Conservation (phyloP, 805 yeast species). For the Candida endomychidarum region DNA sequence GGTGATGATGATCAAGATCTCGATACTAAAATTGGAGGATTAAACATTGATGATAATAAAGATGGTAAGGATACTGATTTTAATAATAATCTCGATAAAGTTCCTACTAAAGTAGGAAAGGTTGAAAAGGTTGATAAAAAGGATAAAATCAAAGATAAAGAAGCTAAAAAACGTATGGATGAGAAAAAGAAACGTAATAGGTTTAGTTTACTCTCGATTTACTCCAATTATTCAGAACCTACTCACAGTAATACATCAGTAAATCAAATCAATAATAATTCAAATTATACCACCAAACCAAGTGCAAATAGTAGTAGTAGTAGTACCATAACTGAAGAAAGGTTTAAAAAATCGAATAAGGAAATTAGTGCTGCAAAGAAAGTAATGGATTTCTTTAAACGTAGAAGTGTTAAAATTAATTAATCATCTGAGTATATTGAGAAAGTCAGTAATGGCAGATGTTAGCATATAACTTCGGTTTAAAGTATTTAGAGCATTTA, state of each 20-base stretch:
- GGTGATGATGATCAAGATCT: conserved; percentile 1
- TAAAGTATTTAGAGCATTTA: not conserved
- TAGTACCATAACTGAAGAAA: conserved; percentile 19
- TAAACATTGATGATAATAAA: not conserved
- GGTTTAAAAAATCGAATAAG: conserved; percentile 28
- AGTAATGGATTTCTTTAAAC: conserved; percentile 75
- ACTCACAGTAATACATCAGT: conserved; percentile 19
- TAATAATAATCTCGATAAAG: too few species aligned
- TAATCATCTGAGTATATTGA: conserved; percentile 10
- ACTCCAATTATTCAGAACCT: conserved; percentile 28
- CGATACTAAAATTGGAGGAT: not conserved
- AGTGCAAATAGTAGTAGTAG: conserved; percentile 7
- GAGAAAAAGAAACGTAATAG: conserved; percentile 39
- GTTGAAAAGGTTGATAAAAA: conserved; percentile 1
- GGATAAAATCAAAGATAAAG: conserved; percentile 8
- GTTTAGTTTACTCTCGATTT: conserved; percentile 45
- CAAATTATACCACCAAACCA: conserved; percentile 6
- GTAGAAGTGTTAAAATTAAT: conserved; percentile 47
- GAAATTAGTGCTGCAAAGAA: conserved; percentile 75
- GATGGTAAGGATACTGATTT: not conserved
- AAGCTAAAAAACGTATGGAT: conserved; percentile 22
- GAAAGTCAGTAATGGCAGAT: conserved; percentile 5
- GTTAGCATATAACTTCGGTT: not conserved
- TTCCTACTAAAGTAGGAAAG: conserved; percentile 1
- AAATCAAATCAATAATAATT: conserved; percentile 5